These are phyloP conservation scores for Pyrenochaeta sp. DNA, from an alignment of 2,329 filamentous ascomycete species.

Conservation along the genomic window DNA sequence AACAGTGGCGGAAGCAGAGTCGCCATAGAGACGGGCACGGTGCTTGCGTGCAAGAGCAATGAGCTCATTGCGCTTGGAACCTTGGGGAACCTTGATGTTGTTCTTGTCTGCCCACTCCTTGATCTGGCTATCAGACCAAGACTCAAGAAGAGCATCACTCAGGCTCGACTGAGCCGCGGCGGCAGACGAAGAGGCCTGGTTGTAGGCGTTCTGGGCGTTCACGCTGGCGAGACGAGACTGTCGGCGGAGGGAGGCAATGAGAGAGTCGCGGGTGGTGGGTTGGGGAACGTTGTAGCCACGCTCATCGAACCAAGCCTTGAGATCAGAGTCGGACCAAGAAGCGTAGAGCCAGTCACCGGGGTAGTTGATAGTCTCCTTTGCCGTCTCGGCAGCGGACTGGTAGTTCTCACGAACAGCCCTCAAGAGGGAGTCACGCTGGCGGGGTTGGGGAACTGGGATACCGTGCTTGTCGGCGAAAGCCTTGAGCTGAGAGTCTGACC, in stretches of 20 bases:
- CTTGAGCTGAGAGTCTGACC: slow-evolving; percentile 93
- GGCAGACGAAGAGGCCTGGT: slow-evolving; percentile 56
- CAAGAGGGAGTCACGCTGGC: slow-evolving; percentile 82
- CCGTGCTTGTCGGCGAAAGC: slow-evolving; percentile 87
- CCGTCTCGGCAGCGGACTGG: slow-evolving; percentile 75
- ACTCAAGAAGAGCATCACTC: slow-evolving; percentile 83
- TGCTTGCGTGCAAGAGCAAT: slow-evolving; percentile 89
- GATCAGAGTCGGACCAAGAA: slow-evolving; percentile 88
- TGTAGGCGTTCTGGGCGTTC: slow-evolving; percentile 63
- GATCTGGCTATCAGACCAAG: slow-evolving; percentile 88
- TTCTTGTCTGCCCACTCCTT: slow-evolving; percentile 96
- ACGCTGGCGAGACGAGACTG: slow-evolving; percentile 83
- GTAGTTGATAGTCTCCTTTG: slow-evolving; percentile 80
- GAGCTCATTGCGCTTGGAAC: slow-evolving; percentile 88
- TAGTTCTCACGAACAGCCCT: slow-evolving; percentile 82
- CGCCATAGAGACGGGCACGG: slow-evolving; percentile 73
- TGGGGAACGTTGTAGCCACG: slow-evolving; percentile 87
- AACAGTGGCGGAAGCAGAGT: slow-evolving; percentile 59
- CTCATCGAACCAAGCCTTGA: slow-evolving; percentile 92
- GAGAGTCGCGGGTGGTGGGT: slow-evolving; percentile 81
- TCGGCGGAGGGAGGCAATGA: slow-evolving; percentile 87
- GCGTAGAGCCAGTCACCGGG: slow-evolving; percentile 95
- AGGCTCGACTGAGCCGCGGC: slow-evolving; percentile 73
- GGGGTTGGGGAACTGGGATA: slow-evolving; percentile 87
- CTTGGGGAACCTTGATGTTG: slow-evolving; percentile 86